Base-by-base conservation (phyloP, 768 basidiomycete genomes). In the Boletus rufocinnamomeus region DNA sequence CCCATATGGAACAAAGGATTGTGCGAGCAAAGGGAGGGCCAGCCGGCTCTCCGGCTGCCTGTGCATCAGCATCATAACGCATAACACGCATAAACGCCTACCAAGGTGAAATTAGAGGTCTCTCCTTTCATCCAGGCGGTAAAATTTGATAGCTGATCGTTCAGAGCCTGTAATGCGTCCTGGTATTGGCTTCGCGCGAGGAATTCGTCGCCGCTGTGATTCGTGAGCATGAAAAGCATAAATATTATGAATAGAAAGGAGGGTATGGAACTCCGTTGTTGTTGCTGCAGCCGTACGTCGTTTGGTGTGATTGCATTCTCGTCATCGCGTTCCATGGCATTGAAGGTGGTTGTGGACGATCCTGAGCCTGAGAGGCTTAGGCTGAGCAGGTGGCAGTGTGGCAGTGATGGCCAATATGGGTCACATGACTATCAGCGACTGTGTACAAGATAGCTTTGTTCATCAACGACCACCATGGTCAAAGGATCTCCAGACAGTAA, bases 201-300 rank as follows among this genome's bases (percentile, higher is more conserved):
- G 58, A 82, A 83, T 66, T 89, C 87, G 64, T 90, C 89, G 8
- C 82, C 80, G 59, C 81, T 86, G 59, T 87, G 85, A 64, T 85
- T 91, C 48, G 87, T 89, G 71, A 93, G 82, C 83, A 93, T 80
- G 73, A 88, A 91, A 28, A 93, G 76, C 68, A 91, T 79, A 57
- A 93, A 82, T 63, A 79, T 81, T 54, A 92, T 77, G 76, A 93
- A 84, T 37, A 93, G 77, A 63, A 93, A 83, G 7, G 87, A 85
- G 1, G 90, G 82, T 41, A 92, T 74, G 2, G 88, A 86, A 70
- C 82, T 83, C 28, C 87, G 81, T 54, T 72, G 80, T 23, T 77
- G 79, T 32, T 75, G 73, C 40, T 54, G 63, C 19, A 21, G 47
- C 46, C 56, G 62, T 19, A 28, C 50, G 28, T 65, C 62, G 38